Evolutionary conservation across 2,329 filamentous ascomycete species (phyloP).

Genomic region (Amauroascus niger): DNA sequence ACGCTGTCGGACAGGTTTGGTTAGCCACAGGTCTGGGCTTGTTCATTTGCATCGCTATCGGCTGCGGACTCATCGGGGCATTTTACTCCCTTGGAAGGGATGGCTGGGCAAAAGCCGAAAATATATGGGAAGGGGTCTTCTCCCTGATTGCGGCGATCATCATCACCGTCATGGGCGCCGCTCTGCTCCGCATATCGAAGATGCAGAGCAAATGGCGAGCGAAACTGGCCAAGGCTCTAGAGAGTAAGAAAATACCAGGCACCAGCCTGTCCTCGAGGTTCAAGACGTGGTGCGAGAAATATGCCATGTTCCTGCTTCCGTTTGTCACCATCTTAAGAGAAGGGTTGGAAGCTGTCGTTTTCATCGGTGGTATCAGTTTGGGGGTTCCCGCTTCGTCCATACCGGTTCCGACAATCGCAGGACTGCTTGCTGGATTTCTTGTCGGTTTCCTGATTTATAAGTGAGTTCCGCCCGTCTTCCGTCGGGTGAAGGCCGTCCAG

Average conservation of each 20-base stretch:
- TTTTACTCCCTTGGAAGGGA: constrained; percentile 13
- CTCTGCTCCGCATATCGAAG: constrained; percentile 12
- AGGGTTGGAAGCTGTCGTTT: constrained; percentile 12
- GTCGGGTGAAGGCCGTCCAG: not conserved
- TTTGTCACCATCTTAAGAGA: constrained; percentile 13
- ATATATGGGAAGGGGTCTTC: constrained; percentile 13
- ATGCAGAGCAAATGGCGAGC: constrained; percentile 12
- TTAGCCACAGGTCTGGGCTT: constrained; percentile 10
- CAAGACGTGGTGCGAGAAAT: constrained; percentile 13
- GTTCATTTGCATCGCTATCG: constrained; percentile 10
- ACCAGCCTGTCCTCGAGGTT: not conserved
- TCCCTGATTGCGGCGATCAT: constrained; percentile 12
- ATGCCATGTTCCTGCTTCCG: constrained; percentile 13
- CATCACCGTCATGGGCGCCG: constrained; percentile 14
- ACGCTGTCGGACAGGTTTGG: constrained; percentile 6
- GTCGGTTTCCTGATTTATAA: constrained; percentile 13
- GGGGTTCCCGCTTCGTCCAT: constrained; percentile 10
- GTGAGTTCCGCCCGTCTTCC: constrained; percentile 5
- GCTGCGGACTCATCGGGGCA: constrained; percentile 11
- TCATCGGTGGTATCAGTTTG: constrained; percentile 12
- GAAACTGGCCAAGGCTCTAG: constrained; percentile 7
- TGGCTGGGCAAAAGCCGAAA: constrained; percentile 12
- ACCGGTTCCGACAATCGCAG: constrained; percentile 11
- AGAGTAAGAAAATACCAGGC: constrained; percentile 1
- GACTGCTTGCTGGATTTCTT: constrained; percentile 8